These are phyloP conservation scores for Agaricales sp. DNA, from an alignment of 1,284 basidiomycete species.

Conservation along the genomic window DNA sequence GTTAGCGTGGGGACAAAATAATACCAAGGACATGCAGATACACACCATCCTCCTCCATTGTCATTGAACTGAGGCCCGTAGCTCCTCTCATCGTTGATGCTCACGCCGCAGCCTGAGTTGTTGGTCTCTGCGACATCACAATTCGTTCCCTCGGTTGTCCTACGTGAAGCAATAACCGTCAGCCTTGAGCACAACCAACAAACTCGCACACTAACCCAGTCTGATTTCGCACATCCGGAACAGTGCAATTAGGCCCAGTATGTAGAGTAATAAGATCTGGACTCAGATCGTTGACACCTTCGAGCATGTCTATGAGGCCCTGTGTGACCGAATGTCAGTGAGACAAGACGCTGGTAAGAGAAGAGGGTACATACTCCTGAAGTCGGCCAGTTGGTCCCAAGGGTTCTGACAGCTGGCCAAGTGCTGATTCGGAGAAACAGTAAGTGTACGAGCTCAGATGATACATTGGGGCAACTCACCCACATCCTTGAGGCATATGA, in stretches of 20 bases:
- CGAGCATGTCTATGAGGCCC: constrained; percentile 64
- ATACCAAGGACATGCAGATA: neutral
- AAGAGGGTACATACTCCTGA: constrained; percentile 36
- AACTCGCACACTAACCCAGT: neutral
- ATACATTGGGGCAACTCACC: constrained; percentile 23
- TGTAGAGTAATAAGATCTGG: constrained; percentile 57
- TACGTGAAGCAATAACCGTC: constrained; percentile 13
- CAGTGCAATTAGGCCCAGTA: constrained; percentile 46
- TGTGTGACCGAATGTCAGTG: constrained; percentile 11
- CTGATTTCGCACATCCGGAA: constrained; percentile 26
- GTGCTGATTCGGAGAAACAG: constrained; percentile 21
- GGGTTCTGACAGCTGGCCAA: constrained; percentile 43
- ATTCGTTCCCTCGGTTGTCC: neutral
- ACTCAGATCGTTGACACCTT: constrained; percentile 50
- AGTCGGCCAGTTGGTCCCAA: constrained; percentile 38
- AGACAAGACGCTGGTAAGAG: neutral
- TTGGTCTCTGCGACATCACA: neutral
- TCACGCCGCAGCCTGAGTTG: neutral
- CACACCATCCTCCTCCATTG: constrained; percentile 11
- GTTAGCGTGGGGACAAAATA: neutral
- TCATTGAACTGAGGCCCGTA: constrained; percentile 54
- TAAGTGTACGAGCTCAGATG: neutral
- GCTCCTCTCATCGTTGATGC: constrained; percentile 20
- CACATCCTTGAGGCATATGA: constrained; percentile 54
- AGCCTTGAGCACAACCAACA: neutral